A percentile compares a stretch with the other conserved stretches of the same genome.
These are phyloP conservation scores for Ogataea polymorpha DNA, from an alignment of 805 yeast genomes.

Conservation along the genomic window DNA sequence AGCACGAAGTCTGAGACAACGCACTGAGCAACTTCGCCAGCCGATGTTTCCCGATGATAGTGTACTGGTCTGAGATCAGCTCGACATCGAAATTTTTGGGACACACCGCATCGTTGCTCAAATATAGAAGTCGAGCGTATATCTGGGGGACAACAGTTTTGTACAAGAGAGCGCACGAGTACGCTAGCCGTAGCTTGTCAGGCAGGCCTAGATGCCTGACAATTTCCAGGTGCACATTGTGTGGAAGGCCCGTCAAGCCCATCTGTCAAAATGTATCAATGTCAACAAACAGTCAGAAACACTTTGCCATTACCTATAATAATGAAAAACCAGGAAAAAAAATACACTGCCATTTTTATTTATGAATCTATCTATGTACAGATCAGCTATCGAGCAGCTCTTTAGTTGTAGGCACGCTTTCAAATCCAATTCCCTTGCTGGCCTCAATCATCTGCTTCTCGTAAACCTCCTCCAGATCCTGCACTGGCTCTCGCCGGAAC, in stretches of 20 bases:
- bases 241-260: constrained; percentile 23
- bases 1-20: constrained; percentile 13
- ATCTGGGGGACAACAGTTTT: constrained; percentile 21
- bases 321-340: background rate
- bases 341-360: constrained; percentile 5
- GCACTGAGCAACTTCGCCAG: constrained; percentile 18
- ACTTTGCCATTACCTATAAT: constrained; percentile 3
- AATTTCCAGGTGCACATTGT: constrained; percentile 24
- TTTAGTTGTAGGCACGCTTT: constrained; percentile 29
- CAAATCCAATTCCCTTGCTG: constrained; percentile 43
- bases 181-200: constrained; percentile 20
- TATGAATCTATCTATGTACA: constrained; percentile 8
- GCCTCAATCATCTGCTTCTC: constrained; percentile 43
- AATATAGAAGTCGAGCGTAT: constrained; percentile 20
- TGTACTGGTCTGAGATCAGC: constrained; percentile 18
- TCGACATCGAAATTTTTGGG: constrained; percentile 17
- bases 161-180: constrained; percentile 21
- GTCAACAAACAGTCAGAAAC: constrained; percentile 2
- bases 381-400: constrained; percentile 17
- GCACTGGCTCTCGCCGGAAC: constrained; percentile 31
- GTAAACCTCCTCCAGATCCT: constrained; percentile 41
- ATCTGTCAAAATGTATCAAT: constrained; percentile 10
- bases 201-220: constrained; percentile 13
- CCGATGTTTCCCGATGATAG: constrained; percentile 15
- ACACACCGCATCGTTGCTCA: constrained; percentile 4